Evolutionary conservation across 441 rosid genomes (phyloP).

Genomic region (Erodium moschatum): DNA sequence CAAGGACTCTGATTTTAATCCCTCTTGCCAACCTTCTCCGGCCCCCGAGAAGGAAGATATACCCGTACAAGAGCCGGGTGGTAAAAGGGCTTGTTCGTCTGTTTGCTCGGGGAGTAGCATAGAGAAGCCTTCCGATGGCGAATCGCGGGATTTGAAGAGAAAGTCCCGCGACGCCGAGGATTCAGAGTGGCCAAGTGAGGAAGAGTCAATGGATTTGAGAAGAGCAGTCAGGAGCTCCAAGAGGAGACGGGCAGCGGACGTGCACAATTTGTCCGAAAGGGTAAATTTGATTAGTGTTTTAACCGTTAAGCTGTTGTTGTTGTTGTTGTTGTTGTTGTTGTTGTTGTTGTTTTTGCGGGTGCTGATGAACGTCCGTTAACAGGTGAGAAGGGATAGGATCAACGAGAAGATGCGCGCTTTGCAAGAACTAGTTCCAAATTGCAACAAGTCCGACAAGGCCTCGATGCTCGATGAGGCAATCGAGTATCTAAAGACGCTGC

Average conservation of each 20-base stretch:
- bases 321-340: conserved; percentile 3
- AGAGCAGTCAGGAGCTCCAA: conserved; percentile 44
- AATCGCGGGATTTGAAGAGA: conserved; percentile 43
- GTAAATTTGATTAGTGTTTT: conserved; percentile 26
- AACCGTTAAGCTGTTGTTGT: not conserved
- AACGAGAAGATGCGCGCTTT: too few species aligned
- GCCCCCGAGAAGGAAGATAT: conserved; percentile 31
- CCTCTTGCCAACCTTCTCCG: conserved; percentile 26
- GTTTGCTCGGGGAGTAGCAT: conserved; percentile 59
- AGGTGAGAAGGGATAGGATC: too few species aligned
- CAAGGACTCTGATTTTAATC: conserved; percentile 30
- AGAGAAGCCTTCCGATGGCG: conserved; percentile 53
- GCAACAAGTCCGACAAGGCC: conserved; percentile 60
- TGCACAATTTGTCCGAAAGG: conserved; percentile 90
- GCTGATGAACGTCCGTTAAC: conserved; percentile 19
- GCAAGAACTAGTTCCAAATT: too few species aligned
- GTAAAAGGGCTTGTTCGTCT: conserved; percentile 47
- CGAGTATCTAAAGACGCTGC: conserved; percentile 61
- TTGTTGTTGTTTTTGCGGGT: conserved; percentile 4
- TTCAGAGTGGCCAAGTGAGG: conserved; percentile 57
- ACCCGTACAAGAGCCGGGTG: conserved; percentile 27
- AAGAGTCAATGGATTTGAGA: conserved; percentile 47
- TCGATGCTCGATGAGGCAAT: conserved; percentile 75
- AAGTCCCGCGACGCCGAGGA: conserved; percentile 42
- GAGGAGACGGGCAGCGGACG: conserved; percentile 89